Evolutionary conservation across 208 protist species (phyloP), one percentile per base, ranked within the genome.

Genomic region (Leishmania braziliensis): DNA sequence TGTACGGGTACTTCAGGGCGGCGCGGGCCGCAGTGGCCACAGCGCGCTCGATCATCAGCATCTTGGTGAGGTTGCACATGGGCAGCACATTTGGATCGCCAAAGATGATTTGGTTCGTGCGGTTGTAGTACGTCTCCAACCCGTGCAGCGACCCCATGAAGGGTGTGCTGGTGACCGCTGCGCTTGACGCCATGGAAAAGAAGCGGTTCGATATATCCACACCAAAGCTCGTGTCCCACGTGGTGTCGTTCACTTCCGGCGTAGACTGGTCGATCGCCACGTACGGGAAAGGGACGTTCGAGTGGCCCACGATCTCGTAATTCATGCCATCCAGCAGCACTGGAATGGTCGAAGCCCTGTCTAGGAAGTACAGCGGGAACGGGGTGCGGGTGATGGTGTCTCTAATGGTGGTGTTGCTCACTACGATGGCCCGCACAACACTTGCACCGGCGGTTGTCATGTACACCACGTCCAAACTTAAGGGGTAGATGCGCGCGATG

Each of bases 11-110:
- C 20, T 81, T 6, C 26, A 96, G 81, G 51, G 72, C 51, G 16
- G 72, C 54, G 26, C 89, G 80, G 46, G 85, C 86, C 12, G 78
- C 53, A 3, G 9, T 29, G 20, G 86, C 89, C 33, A 90, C 48
- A 66, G 68, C 39, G 69, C 79, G 84, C 76, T 87, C 66, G 23
- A 96, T 77, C 23, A 54, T 50, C 23, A 58, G 26, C 81, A 93
- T 81, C 60, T 83, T 85, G 8, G 85, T 89, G 29, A 20, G 48
- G 71, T 93, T 92, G 84, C 91, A 94, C 69, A 88, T 78, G 1
- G 89, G 89, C 5, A 96, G 74, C 10, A 96, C 66, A 62, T 84
- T 93, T 39, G 48, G 60, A 63, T 96, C 92, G 29, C 87, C 81
- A 66, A 88, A 89, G 53, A 94, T 62, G 33, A 85, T 29, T 54